These are phyloP conservation scores for Colletotrichum sp. DNA, from an alignment of 2,329 filamentous ascomycete species.

Conservation along the genomic window DNA sequence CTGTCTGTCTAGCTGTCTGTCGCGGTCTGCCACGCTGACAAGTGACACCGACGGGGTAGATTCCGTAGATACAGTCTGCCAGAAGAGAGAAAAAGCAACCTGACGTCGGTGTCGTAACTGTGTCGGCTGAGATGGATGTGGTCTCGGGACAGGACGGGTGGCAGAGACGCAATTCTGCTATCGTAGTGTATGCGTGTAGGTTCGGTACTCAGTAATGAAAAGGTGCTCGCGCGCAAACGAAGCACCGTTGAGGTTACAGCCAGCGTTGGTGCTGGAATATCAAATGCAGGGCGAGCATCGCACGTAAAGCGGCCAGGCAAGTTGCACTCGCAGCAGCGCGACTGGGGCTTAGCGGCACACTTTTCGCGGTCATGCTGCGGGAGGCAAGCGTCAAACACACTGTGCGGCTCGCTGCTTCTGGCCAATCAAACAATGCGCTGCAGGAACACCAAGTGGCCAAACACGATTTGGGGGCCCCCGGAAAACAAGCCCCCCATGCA, in stretches of 20 bases:
- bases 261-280: neutral
- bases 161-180: neutral
- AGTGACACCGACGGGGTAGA: neutral
- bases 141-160: neutral
- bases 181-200: neutral
- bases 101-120: neutral
- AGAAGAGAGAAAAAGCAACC: neutral
- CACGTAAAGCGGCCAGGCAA: neutral
- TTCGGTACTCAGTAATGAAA: neutral
- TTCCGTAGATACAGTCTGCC: neutral
- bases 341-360: neutral
- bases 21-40: neutral
- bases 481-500: neutral
- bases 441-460: conserved; percentile 1
- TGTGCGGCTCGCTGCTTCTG: conserved; percentile 9
- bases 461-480: neutral
- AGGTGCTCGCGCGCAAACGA: neutral
- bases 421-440: conserved; percentile 9
- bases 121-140: neutral
- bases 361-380: neutral
- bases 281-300: neutral
- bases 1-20: neutral
- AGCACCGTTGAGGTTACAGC: neutral
- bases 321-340: neutral
- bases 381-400: neutral